Evolutionary conservation across 257 asterid genomes (phyloP).

Genomic region (Sherardia arvensis): DNA sequence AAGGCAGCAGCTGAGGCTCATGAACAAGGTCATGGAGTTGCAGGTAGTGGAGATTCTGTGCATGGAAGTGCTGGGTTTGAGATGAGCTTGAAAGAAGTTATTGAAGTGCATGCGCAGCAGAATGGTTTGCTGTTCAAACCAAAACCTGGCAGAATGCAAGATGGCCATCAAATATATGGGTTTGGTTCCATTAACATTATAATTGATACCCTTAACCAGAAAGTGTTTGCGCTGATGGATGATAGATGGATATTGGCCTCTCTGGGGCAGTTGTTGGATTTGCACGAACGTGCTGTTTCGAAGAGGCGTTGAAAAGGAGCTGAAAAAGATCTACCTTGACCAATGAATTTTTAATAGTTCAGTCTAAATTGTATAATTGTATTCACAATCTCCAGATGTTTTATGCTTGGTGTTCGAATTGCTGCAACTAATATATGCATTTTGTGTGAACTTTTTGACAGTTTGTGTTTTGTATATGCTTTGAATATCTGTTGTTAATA

Average conservation of each 20-base stretch:
- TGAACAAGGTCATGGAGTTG: neutral
- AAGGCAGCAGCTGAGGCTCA: constrained; percentile 46
- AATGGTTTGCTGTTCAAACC: constrained; percentile 34
- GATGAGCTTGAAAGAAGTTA: constrained; percentile 36
- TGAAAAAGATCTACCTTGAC: neutral
- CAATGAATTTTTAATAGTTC: neutral
- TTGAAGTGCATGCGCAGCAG: constrained; percentile 35
- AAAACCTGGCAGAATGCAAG: constrained; percentile 75
- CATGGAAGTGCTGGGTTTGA: constrained; percentile 18
- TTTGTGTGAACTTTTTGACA: neutral
- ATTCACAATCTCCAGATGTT: neutral
- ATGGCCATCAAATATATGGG: constrained; percentile 79
- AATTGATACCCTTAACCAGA: constrained; percentile 60
- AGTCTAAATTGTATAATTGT: neutral
- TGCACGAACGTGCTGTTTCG: constrained; percentile 44
- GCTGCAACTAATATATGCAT: neutral
- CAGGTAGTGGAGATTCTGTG: constrained; percentile 15
- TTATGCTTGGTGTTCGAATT: neutral
- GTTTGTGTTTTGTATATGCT: neutral
- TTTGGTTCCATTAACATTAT: constrained; percentile 19
- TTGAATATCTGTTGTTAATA: neutral
- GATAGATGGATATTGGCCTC: constrained; percentile 69
- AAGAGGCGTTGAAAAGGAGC: constrained; percentile 30
- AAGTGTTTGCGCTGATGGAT: constrained; percentile 64
- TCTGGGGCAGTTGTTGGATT: constrained; percentile 70